Conservation (phyloP, 1,284 basidiomycete species). For the Volvariella surrecta region DNA sequence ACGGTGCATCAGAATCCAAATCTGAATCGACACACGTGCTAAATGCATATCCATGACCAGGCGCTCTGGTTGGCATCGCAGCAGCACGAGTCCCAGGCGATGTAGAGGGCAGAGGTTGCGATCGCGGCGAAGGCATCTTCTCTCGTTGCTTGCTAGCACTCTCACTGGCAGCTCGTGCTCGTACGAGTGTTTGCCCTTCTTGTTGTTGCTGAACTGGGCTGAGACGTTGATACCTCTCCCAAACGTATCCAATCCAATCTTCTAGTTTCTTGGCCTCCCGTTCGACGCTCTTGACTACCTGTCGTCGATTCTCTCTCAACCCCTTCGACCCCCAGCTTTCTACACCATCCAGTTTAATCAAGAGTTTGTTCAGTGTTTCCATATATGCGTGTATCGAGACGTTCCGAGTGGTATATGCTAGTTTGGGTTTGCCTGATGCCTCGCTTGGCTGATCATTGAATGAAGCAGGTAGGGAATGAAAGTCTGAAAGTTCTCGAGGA, state of each 20-base stretch:
- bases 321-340: constrained; percentile 51
- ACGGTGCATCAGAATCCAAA: no score
- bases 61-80: no score
- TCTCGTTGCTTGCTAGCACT: no score
- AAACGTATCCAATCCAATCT: constrained; percentile 19
- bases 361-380: constrained; percentile 45
- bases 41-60: no score
- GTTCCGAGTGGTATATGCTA: constrained; percentile 44
- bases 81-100: no score
- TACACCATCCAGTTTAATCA: constrained; percentile 58
- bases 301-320: constrained; percentile 50
- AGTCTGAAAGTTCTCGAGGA: not conserved
- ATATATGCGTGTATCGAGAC: constrained; percentile 37
- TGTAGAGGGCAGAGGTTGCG: no score
- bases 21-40: no score
- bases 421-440: constrained; percentile 17
- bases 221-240: no score
- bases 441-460: constrained; percentile 1
- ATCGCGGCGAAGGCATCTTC: no score
- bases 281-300: constrained; percentile 56
- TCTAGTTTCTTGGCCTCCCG: constrained; percentile 34
- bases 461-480: constrained; percentile 1
- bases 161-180: no score
- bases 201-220: no score
- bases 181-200: no score